phyloP scores from a whole-genome alignment of 2,329 filamentous ascomycete species.

The Pseudogymnoascus sp. region DNA sequence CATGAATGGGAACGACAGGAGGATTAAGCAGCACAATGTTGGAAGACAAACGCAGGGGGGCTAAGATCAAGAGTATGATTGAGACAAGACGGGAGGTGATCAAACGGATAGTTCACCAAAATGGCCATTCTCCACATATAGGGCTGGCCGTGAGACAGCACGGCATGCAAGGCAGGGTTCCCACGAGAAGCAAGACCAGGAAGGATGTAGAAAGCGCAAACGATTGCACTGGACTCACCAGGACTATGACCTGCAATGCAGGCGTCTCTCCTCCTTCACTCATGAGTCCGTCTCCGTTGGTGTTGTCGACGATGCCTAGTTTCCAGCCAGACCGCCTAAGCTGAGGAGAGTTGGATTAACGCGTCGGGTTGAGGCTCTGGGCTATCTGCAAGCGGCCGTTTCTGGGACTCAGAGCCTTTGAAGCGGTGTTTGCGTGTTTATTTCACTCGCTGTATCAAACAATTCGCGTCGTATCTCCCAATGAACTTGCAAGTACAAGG shows the following conservation, averaged over 20 bases:
- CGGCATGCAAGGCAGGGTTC: neutral
- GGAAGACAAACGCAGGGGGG: neutral
- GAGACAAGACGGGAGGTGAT: neutral
- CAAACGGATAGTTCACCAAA: conserved; percentile 3
- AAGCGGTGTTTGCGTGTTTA: neutral
- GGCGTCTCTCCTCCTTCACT: conserved; percentile 25
- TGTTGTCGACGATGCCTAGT: neutral
- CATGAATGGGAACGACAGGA: neutral
- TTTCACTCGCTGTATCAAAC: neutral
- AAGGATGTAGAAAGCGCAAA: neutral
- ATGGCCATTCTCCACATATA: neutral
- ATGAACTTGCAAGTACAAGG: neutral
- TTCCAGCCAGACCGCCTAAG: neutral
- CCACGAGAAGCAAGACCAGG: neutral
- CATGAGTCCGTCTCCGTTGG: neutral
- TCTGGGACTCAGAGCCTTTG: neutral
- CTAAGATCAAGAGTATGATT: neutral
- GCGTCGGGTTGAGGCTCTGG: neutral
- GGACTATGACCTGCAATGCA: conserved; percentile 64
- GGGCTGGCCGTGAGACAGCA: neutral
- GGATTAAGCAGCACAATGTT: neutral
- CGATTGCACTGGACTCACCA: conserved; percentile 46
- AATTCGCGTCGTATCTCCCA: neutral
- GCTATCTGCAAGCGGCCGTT: neutral
- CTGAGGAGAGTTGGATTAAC: neutral